Evolutionary conservation across 371 early-diverging fungal genomes (phyloP), one percentile per base, ranked within the genome.

Genomic region (Mortierella sp.): DNA sequence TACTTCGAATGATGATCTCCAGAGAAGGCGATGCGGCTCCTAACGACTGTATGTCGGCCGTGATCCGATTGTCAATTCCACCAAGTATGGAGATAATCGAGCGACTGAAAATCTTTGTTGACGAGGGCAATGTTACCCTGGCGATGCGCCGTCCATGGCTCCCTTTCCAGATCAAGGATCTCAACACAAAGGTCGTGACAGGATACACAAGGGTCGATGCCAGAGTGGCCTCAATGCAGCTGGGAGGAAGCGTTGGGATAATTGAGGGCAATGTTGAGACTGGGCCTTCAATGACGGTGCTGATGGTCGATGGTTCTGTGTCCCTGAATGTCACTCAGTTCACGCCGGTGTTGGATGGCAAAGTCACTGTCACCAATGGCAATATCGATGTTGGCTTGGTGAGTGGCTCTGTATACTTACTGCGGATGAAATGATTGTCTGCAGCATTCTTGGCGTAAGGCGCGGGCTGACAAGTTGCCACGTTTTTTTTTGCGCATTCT

Each of bases 351-450:
- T 9, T 64, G 40, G 19, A 19, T 3, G 64, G 64, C 21, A 64
- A 64, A 21, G 19, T 64, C 37, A 37, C 0, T 64, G 64, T 64
- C 21, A 64, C 64, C 10, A 64, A 64, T 14, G 64, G 64, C 24
- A 37, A 64, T 21, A 64, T 64, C 31, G 64, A 64, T 21, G 40
- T 64, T 64, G 64, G 37, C 40, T 37, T 64, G 64, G 64, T 64
- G 21, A 34, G 40, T 37, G 19, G 24, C 1, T 24, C 5, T 21
- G 3, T 21, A 4, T 24, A 11, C 2, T 19, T 50, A 2, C 6
- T 53, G 24, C 53, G 53, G 16, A 24, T 5, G 24, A 53, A 21
- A 21, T 16, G 5, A 5, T 53, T 24, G 53, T 53, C 24, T 53
- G 53, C 6, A 53, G n/a, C n/a, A n/a, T n/a, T n/a, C n/a, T n/a